Evolutionary conservation across 2,329 filamentous ascomycete species (phyloP), one percentile per base, ranked within the genome.

Genomic region (Cercospora sesami): DNA sequence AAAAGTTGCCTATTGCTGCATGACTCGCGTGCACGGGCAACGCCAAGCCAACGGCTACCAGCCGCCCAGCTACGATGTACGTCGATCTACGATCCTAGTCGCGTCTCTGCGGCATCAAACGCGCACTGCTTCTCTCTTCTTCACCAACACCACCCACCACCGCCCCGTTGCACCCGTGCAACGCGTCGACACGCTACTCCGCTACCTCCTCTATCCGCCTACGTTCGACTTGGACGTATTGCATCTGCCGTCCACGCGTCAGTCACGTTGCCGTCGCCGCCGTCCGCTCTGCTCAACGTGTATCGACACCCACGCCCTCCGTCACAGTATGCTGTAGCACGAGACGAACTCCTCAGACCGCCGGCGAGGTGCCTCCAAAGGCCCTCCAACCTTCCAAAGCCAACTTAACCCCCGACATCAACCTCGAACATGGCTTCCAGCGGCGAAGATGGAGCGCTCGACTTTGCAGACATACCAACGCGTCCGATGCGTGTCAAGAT

Each of bases 401-500:
- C 33, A 70, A 70, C 68, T 64, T 63, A 60, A 51, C 36, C 67
- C 60, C 42, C 57, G 70, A 71, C 73, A 71, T 69, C 71, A 69
- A 71, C 72, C 65, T 73, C 65, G 65, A 70, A 60, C 33, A 76
- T 75, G 73, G 75, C 75, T 65, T 71, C 68, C 63, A 66, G 55
- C 23, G 67, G 68, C 42, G 71, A 71, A 60, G 73, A 68, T 55
- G 69, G 67, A 64, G 45, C 45, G 18, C 18, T 53, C 28, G 73
- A 74, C 30, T 75, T 78, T 59, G 74, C 72, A 64, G 75, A 77
- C 65, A 76, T 79, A 33, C 78, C 77, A 18, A 79, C 78, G 72
- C 77, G 78, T 73, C 79, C 80, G 57, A 85, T 85, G 83, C 80
- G 83, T 80, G 94, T 98, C 80, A 98, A 98, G 85, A 91, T 98